These are phyloP conservation scores for Colletotrichum somersetense DNA, from an alignment of 2,329 filamentous ascomycete species.

Conservation along the genomic window DNA sequence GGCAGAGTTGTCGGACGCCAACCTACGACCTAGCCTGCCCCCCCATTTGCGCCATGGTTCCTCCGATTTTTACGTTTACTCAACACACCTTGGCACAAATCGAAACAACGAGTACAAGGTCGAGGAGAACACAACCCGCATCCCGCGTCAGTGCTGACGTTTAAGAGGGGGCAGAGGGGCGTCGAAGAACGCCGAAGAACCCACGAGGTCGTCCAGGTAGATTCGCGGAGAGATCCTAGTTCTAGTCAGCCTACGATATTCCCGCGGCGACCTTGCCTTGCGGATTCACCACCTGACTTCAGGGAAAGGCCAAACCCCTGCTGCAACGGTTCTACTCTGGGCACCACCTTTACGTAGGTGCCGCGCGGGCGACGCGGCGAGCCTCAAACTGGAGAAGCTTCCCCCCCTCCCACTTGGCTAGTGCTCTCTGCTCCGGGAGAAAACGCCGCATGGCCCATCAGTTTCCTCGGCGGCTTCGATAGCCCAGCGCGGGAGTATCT, in stretches of 20 bases:
- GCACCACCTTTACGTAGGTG: background rate
- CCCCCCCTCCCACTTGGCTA: conserved; percentile 6
- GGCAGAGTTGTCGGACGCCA: conserved; percentile 15
- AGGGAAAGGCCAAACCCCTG: background rate
- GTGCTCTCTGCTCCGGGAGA: background rate
- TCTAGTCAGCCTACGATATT: background rate
- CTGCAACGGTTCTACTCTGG: background rate
- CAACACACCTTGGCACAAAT: conserved; percentile 5
- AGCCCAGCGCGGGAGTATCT: background rate
- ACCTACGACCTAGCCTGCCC: background rate
- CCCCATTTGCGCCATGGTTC: background rate
- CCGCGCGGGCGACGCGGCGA: background rate
- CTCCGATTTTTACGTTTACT: conserved; percentile 9
- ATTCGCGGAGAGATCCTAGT: background rate
- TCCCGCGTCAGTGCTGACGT: background rate
- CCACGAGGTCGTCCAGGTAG: background rate
- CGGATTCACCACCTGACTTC: background rate
- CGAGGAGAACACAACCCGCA: background rate
- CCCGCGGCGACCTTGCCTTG: background rate
- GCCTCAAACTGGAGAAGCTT: conserved; percentile 1
- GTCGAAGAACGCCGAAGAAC: background rate
- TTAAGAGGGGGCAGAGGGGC: background rate
- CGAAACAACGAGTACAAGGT: conserved; percentile 1
- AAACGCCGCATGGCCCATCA: background rate
- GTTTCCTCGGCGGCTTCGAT: background rate